phyloP scores from a whole-genome alignment of 2,329 filamentous ascomycete genomes.

The Pyrenochaeta sp. region DNA sequence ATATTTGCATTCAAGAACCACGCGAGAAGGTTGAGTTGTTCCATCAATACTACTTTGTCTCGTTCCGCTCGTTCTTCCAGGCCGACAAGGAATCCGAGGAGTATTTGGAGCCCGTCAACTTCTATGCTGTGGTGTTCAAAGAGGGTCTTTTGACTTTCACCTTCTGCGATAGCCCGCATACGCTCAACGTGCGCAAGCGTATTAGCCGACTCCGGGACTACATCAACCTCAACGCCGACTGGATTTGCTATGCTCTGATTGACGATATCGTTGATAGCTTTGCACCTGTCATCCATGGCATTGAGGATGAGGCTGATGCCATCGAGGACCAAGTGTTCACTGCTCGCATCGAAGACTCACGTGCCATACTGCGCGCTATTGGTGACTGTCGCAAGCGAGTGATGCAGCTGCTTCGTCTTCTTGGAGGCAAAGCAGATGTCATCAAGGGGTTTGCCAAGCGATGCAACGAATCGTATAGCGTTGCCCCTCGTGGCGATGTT shows the following conservation, averaged over 20 bases:
- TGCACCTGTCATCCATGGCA: conserved; percentile 83
- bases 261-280: conserved; percentile 98
- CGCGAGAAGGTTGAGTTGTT: conserved; percentile 99
- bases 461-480: conserved; percentile 96
- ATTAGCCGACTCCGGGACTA: conserved; percentile 95
- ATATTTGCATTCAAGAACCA: conserved; percentile 93
- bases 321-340: conserved; percentile 97
- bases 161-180: conserved; percentile 86
- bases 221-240: conserved; percentile 91
- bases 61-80: conserved; percentile 92
- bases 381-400: conserved; percentile 92
- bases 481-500: conserved; percentile 95
- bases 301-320: conserved; percentile 86
- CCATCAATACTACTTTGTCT: conserved; percentile 96
- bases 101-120: conserved; percentile 93
- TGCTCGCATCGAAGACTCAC: conserved; percentile 87
- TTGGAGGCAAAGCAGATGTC: conserved; percentile 98
- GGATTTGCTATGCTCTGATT: conserved; percentile 98
- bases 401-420: conserved; percentile 88
- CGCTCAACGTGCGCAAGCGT: conserved; percentile 85
- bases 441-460: conserved; percentile 97
- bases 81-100: conserved; percentile 78
- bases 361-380: conserved; percentile 84
- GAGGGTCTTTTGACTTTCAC: conserved; percentile 96
- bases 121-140: conserved; percentile 96